Conservation (phyloP, 352 stramenopile genomes). For the Globisporangium cylindrosporum region DNA sequence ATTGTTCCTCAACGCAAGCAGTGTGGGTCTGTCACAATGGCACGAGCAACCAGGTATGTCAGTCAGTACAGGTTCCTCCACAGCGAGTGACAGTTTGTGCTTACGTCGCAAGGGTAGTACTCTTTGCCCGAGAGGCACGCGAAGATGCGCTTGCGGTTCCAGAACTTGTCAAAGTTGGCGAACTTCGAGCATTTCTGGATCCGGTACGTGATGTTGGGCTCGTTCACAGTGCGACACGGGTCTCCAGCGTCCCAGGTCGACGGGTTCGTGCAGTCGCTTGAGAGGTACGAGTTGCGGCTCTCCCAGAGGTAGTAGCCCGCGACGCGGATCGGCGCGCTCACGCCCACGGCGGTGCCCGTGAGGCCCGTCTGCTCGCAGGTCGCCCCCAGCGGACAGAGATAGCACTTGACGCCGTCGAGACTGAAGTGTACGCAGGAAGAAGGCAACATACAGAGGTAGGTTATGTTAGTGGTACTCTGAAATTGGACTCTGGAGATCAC, state of each 20-base stretch:
- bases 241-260: conserved; percentile 41
- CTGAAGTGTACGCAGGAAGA: conserved; percentile 19
- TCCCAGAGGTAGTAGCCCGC: conserved; percentile 50
- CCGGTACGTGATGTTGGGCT: conserved; percentile 27
- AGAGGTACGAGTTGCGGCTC: conserved; percentile 36
- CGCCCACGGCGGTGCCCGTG: conserved; percentile 30
- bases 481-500: not conserved
- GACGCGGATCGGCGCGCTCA: conserved; percentile 34
- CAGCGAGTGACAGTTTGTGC: conserved; percentile 4
- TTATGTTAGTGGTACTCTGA: not conserved
- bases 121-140: conserved; percentile 54
- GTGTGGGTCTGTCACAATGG: conserved; percentile 21
- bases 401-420: conserved; percentile 60
- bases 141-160: conserved; percentile 57
- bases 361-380: conserved; percentile 40
- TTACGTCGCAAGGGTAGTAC: conserved; percentile 65
- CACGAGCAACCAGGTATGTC: not conserved
- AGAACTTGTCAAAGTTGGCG: conserved; percentile 43
- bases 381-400: conserved; percentile 53
- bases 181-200: conserved; percentile 44
- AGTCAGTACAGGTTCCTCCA: not conserved
- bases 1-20: conserved; percentile 25
- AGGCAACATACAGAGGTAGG: not conserved
- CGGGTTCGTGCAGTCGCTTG: conserved; percentile 33
- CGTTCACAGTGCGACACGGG: conserved; percentile 40